These are phyloP conservation scores for Talaromyces sp. DNA, from an alignment of 2,329 filamentous ascomycete species.

Conservation along the genomic window DNA sequence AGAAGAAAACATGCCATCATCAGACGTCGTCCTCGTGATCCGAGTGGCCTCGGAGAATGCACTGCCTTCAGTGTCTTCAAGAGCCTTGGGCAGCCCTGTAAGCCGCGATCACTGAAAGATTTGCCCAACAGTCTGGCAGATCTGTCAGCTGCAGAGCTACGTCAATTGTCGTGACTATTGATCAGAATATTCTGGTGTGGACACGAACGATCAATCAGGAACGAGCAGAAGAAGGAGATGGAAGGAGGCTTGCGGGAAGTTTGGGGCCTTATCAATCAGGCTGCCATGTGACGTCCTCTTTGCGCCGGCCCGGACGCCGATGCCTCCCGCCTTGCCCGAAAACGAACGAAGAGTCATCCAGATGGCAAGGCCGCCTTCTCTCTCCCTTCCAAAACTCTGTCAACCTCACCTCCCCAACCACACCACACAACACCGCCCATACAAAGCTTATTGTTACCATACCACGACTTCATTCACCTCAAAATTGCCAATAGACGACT, in stretches of 20 bases:
- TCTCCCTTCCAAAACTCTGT: background rate
- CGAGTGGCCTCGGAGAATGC: background rate
- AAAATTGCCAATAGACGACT: background rate
- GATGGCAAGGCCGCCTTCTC: background rate
- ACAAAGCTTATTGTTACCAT: background rate
- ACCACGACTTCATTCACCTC: background rate
- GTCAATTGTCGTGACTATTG: background rate
- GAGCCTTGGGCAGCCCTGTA: background rate
- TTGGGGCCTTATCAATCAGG: constrained; percentile 7
- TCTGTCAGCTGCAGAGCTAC: background rate
- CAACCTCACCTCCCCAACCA: background rate
- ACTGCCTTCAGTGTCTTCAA: too few species aligned
- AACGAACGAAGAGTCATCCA: constrained; percentile 11
- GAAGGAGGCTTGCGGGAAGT: constrained; percentile 1
- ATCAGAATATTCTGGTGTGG: background rate
- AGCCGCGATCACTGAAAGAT: background rate
- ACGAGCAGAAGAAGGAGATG: background rate
- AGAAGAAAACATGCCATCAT: background rate
- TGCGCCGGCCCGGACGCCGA: constrained; percentile 12
- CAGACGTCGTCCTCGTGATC: background rate
- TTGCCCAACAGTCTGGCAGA: background rate
- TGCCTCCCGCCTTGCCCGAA: constrained; percentile 11
- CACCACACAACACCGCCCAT: background rate
- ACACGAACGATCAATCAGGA: background rate
- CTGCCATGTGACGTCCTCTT: constrained; percentile 18